Evolutionary conservation across 1,284 basidiomycete genomes (phyloP), one percentile per base, ranked within the genome.

Genomic region (Ceratobasidium sp.): DNA sequence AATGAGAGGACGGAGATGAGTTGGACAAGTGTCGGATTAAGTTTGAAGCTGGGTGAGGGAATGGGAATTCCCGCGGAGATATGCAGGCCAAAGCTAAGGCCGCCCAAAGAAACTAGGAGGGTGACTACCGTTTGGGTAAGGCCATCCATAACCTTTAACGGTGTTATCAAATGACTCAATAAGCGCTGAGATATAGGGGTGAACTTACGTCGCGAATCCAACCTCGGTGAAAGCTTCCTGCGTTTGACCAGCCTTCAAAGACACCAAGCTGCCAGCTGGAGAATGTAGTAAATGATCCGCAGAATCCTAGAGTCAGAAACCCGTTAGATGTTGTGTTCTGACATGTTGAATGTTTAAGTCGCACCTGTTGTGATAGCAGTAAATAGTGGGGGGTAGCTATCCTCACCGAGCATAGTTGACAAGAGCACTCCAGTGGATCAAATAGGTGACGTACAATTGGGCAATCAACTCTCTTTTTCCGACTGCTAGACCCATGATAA

Each of bases 201-300:
- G 36, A 1, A 85, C 93, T 74, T 78, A 96, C 97, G 81, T 95
- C 90, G 79, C 90, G 87, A 51, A 99, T 86, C 69, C 95, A 92
- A 71, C 87, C 85, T 60, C 94, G 88, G 75, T 87, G 80, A 69
- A 85, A 88, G 15, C 86, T 83, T 17, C 84, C 82, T 19, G 87
- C 84, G 81, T 99, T 94, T 0, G 93, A 87, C 88, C 96, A 99
- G 0, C 96, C 93, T 64, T 88, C 83, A 80, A 97, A 99, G 0
- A 96, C 84, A 77, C 96, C 93, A 8, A 95, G 81, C 83, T 98
- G 95, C 97, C 98, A 99, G 19, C 91, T 89, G 3, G 96, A 98
- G 84, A 99, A 99, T 0, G 97, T 99, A 3, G 98, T 99, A 78
- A 98, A 84, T 4, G 95, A 97, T 1, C 97, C 98, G 80, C 97